phyloP scores from a whole-genome alignment of 129 eudicot species.

The Arctium lappa region DNA sequence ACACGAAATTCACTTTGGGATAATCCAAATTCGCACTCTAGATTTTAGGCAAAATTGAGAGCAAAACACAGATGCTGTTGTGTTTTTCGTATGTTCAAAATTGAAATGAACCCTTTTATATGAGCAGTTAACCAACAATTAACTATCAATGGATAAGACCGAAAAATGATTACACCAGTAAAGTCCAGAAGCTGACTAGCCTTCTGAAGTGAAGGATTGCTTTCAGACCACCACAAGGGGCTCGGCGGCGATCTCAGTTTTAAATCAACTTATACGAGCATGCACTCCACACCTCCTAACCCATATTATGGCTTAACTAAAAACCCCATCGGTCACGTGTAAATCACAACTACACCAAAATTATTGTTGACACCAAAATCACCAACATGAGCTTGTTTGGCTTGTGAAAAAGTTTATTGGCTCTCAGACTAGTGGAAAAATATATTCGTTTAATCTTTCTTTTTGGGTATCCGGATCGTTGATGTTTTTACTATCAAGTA shows the following conservation, averaged over 20 bases:
- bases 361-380: neutral
- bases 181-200: neutral
- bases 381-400: constrained; percentile 1
- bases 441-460: neutral
- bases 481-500: neutral
- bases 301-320: neutral
- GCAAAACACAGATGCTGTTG: neutral
- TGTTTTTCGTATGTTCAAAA: neutral
- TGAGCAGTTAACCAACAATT: neutral
- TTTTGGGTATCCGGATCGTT: too few species aligned
- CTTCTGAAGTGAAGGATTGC: neutral
- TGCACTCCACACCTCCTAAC: neutral
- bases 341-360: neutral
- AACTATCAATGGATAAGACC: neutral
- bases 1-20: neutral
- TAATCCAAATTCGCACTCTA: neutral
- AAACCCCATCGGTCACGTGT: neutral
- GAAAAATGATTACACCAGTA: neutral
- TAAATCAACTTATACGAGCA: neutral
- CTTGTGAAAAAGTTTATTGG: neutral
- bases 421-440: neutral
- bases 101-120: neutral
- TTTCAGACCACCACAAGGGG: neutral
- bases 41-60: neutral
- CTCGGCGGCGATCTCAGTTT: neutral